Evolutionary conservation across 441 rosid species (phyloP).

Genomic region (Populus trichocarpa): DNA sequence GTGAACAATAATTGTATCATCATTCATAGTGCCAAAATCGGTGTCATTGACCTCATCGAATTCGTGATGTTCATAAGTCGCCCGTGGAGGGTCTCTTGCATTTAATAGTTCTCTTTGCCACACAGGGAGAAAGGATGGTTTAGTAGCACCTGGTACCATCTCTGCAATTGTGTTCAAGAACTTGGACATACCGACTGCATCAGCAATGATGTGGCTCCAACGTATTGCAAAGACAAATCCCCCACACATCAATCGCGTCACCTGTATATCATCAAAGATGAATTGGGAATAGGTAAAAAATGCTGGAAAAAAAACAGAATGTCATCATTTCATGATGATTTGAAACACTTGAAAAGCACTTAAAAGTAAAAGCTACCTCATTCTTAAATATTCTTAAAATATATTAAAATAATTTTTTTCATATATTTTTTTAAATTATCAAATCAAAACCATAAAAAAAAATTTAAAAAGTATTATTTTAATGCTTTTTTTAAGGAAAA

Average conservation of each 20-base stretch:
- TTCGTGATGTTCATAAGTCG: conserved; percentile 1
- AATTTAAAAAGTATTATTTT: no score
- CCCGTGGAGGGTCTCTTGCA: conserved; percentile 14
- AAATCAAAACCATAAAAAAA: no score
- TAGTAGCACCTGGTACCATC: background rate
- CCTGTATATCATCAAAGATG: background rate
- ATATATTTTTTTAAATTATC: no score
- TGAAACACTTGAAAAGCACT: no score
- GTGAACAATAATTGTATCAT: background rate
- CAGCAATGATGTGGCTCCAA: conserved; percentile 4
- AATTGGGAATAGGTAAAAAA: no score
- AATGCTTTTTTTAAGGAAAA: accelerated
- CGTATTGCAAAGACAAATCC: conserved; percentile 18
- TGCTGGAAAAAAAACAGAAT: no score
- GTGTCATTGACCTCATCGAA: background rate
- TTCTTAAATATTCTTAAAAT: no score
- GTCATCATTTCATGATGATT: no score
- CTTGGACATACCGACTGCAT: conserved; percentile 1
- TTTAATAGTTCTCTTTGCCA: conserved; percentile 12
- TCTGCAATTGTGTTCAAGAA: conserved; percentile 8
- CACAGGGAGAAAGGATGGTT: conserved; percentile 6
- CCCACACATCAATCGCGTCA: conserved; percentile 15
- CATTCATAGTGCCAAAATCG: background rate
- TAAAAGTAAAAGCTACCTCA: no score
- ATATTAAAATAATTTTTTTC: no score